These are phyloP conservation scores for Fraxinus platypoda DNA, from an alignment of 305 asterid species.

Conservation along the genomic window DNA sequence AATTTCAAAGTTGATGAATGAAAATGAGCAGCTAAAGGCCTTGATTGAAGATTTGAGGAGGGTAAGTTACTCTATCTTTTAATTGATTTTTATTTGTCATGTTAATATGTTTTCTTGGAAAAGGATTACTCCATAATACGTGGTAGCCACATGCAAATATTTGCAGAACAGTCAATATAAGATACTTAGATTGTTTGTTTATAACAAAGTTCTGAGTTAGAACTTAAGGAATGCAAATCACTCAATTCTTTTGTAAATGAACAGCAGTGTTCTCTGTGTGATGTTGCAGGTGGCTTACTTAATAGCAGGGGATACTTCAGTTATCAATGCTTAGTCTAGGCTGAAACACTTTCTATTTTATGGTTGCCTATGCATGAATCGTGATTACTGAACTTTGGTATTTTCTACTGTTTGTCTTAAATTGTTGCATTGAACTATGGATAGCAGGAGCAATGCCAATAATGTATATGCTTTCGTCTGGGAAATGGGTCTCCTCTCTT, in stretches of 20 bases:
- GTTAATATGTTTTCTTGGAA: background rate
- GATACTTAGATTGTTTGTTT: background rate
- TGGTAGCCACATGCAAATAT: background rate
- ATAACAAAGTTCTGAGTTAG: background rate
- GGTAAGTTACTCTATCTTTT: slow-evolving; percentile 41
- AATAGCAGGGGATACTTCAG: background rate
- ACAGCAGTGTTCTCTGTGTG: background rate
- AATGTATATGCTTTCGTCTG: background rate
- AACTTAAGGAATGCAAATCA: background rate
- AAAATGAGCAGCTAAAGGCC: slow-evolving; percentile 79
- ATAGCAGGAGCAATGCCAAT: background rate
- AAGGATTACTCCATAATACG: background rate
- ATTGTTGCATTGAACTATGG: background rate
- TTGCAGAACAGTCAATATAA: background rate
- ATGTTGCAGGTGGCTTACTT: background rate
- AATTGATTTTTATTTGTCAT: background rate
- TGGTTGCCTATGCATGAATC: background rate
- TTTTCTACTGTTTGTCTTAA: background rate
- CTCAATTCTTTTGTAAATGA: background rate
- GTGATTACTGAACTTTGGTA: background rate
- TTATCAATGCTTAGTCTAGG: background rate
- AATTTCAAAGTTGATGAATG: slow-evolving; percentile 83
- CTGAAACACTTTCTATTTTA: background rate
- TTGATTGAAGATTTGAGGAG: slow-evolving; percentile 60
- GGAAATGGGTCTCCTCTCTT: background rate